Evolutionary conservation across 345 rosid species (phyloP), one percentile per base, ranked within the genome.

Genomic region (Anastatica hierochuntica): DNA sequence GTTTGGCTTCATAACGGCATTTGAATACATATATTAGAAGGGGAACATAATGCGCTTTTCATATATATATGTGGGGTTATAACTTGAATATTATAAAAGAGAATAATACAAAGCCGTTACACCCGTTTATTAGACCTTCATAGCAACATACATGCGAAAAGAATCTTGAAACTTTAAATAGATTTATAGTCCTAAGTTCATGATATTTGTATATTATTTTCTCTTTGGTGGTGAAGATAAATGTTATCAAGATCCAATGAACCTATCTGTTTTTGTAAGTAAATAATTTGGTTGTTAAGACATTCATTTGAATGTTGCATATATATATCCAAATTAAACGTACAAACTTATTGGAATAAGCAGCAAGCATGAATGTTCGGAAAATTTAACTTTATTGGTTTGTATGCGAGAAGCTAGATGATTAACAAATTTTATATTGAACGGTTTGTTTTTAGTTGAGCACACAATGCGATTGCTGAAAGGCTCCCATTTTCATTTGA

Each of bases 291-390:
- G 60, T 58, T 43, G 70, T 44, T 66, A 51, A 58, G 53, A 66
- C 48, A 19, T 57, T 42, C 46, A 57, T 43, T 57, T 46, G 47
- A 42, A 56, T 50, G 70, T 66, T 43, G 53, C 53, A 66, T 66
- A 66, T 66, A 58, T 66, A 58, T 66, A 8, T 66, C 59, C 48
- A 58, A 66, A 66, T 58, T 50, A 43, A 15, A 43, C 23, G 70
- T 34, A 66, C 53, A 43, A 43, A 18, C 52, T 57, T 66, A 37
- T 57, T 51, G 59, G 43, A 64, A 43, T 58, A 58, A 18, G 70
- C 60, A 50, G 51, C 53, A 35, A 27, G 11, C 70, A 58, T 66
- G 70, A 58, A 43, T 17, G 54, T 43, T 66, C 23, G 29, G 40
- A 29, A 11, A 19, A 27, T n/a, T 34, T 49, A 56, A 35, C 45